Percentiles rank a stretch among this genome's conserved stretches.
Evolutionary conservation across 768 basidiomycete genomes (phyloP).

Genomic region (Amanita exitialis): DNA sequence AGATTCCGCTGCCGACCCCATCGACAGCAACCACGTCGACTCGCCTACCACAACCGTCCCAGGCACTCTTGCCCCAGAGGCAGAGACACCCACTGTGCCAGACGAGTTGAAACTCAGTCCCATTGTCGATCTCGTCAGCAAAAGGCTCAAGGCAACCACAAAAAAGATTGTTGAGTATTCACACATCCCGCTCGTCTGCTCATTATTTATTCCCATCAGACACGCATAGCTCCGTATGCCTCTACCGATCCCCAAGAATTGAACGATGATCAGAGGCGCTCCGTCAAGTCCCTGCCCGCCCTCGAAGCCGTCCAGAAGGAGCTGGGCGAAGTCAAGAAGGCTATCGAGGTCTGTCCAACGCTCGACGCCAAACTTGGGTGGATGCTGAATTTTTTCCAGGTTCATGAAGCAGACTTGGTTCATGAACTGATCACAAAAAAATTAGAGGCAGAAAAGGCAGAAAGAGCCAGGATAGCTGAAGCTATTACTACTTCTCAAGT

Average conservation of each 20-base stretch:
- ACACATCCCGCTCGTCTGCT: neutral
- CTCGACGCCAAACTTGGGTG: neutral
- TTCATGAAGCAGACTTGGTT: constrained; percentile 51
- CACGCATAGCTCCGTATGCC: constrained; percentile 64
- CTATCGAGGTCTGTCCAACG: constrained; percentile 53
- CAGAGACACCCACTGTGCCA: constrained; percentile 29
- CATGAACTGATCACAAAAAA: constrained; percentile 47
- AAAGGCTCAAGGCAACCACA: constrained; percentile 63
- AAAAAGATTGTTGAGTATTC: constrained; percentile 71
- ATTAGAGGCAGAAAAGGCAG: constrained; percentile 44
- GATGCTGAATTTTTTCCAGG: constrained; percentile 24
- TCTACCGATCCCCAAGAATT: constrained; percentile 59
- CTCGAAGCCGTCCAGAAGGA: constrained; percentile 78
- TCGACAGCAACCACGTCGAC: constrained; percentile 22
- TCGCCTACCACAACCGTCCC: constrained; percentile 34
- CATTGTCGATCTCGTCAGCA: constrained; percentile 68
- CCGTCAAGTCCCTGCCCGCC: constrained; percentile 59
- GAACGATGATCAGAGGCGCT: constrained; percentile 81
- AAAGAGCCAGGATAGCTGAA: constrained; percentile 42
- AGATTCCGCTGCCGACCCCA: constrained; percentile 16
- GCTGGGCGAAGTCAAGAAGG: constrained; percentile 74
- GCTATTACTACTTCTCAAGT: constrained; percentile 56
- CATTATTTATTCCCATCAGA: constrained; percentile 28
- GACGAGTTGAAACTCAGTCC: constrained; percentile 54
- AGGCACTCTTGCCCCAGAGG: constrained; percentile 38